These are phyloP conservation scores for Rubia tinctorum DNA, from an alignment of 305 asterid species.

Conservation along the genomic window DNA sequence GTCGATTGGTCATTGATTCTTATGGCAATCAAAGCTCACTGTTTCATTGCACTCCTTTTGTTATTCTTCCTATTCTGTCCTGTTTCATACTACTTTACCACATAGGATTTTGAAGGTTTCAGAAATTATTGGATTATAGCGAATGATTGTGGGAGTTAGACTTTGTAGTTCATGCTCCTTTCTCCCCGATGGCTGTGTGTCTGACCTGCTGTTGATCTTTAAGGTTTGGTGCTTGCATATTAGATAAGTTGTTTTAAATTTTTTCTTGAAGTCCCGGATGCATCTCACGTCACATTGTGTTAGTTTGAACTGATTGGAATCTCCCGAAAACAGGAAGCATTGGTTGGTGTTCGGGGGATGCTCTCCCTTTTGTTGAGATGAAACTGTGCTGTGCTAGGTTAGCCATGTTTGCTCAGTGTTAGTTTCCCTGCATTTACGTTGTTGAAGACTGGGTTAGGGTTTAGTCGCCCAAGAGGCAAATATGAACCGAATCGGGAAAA, in stretches of 20 bases:
- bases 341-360: not conserved
- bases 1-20: not conserved
- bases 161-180: not conserved
- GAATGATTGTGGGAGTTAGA: too few relatives aligned
- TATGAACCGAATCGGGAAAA: too few relatives aligned
- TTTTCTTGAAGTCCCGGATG: not conserved
- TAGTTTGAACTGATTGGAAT: not conserved
- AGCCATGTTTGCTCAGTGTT: not conserved
- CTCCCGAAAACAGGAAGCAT: not conserved
- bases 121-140: too few relatives aligned
- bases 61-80: not conserved
- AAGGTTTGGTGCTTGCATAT: not conserved
- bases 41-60: not conserved
- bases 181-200: not conserved
- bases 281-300: not conserved
- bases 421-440: not conserved
- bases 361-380: not conserved
- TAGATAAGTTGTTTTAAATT: not conserved
- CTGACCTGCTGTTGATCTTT: not conserved
- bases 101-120: not conserved
- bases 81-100: not conserved
- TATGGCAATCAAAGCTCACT: not conserved
- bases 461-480: too few relatives aligned
- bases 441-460: not conserved
- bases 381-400: not conserved